Base-by-base conservation (phyloP, 2,329 filamentous ascomycete genomes). In the Albifimbria verrucaria region DNA sequence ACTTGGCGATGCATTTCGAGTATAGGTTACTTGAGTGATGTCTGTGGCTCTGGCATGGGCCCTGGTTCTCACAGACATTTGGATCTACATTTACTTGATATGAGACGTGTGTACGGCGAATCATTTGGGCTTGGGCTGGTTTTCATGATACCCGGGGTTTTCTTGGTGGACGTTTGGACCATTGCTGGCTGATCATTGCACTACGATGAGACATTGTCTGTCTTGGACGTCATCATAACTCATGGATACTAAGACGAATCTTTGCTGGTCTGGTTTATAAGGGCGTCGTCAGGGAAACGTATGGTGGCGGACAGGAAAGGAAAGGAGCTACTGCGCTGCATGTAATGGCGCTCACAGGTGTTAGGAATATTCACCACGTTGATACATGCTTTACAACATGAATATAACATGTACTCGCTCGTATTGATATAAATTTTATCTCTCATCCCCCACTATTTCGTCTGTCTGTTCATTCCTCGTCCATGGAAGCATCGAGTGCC, bases 101-200 rank as follows among this genome's bases (percentile, higher is more conserved):
- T 65, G 53, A 53, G 56, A 57, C 54, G 63, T 61, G 62, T 62
- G 58, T 63, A 59, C 54, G 57, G 58, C 56, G 52, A 58, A 56
- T 28, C 54, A 63, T 61, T 52, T 62, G 64, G 57, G 60, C 64
- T 58, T 58, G 59, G 62, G 58, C 59, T 63, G 62, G 60, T 60
- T 65, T 66, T 64, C 59, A 67, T 60, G 66, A 68, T 68, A 68
- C 66, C 66, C 65, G 55, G 58, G 55, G 59, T 55, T 57, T 61
- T 62, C 59, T 62, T 55, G 57, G 54, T 57, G 55, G 52, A 18
- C 36, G 49, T 56, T 53, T 56, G 57, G 55, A 57, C 54, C 53
- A 55, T 52, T 54, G 54, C 53, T 54, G 50, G 51, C 52, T 53
- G 44, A 52, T 53, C 55, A 53, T 45, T 12, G 15, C 32, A 39